These are phyloP conservation scores for Warburgia ugandensis DNA, from an alignment of 164 flowering plant genomes.

Conservation along the genomic window DNA sequence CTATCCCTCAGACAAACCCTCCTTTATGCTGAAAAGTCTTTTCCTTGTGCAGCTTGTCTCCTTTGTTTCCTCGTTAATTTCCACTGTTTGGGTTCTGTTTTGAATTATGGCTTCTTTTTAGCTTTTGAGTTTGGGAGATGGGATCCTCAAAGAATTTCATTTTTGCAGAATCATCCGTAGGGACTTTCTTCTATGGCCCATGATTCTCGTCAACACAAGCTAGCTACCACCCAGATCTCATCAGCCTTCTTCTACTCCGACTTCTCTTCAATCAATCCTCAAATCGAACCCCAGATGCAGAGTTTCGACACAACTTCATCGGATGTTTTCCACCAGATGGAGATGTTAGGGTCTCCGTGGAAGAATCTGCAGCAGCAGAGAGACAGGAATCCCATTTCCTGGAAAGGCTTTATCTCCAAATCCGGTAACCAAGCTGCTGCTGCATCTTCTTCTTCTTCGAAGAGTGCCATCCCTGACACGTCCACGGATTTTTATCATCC, in stretches of 20 bases:
- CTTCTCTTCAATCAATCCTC: slow-evolving; percentile 14
- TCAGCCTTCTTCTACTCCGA: slow-evolving; percentile 38
- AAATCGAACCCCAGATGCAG: slow-evolving; percentile 10
- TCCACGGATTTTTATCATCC: slow-evolving; percentile 18
- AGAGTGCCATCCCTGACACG: slow-evolving; percentile 6
- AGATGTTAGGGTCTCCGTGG: slow-evolving; percentile 34
- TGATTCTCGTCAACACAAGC: slow-evolving; percentile 24
- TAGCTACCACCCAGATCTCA: slow-evolving; percentile 22
- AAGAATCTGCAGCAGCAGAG: slow-evolving; percentile 8
- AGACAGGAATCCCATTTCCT: slow-evolving; percentile 18
- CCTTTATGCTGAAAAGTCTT: too few relatives aligned
- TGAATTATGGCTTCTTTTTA: too few relatives aligned
- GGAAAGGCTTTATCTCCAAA: slow-evolving; percentile 31
- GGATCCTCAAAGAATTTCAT: too few relatives aligned
- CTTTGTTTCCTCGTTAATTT: too few relatives aligned
- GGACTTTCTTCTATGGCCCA: slow-evolving; percentile 22
- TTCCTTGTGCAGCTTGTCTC: too few relatives aligned
- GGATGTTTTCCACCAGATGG: slow-evolving; percentile 29
- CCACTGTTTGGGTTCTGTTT: too few relatives aligned
- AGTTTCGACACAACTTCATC: slow-evolving; percentile 4
- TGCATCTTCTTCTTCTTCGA: slow-evolving; percentile 35
- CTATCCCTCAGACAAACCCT: too few relatives aligned
- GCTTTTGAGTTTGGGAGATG: too few relatives aligned
- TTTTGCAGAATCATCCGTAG: neutral
- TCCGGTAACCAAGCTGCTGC: too few relatives aligned